Evolutionary conservation across 2,329 filamentous ascomycete genomes (phyloP).

Genomic region (Elsinoe fawcettii): DNA sequence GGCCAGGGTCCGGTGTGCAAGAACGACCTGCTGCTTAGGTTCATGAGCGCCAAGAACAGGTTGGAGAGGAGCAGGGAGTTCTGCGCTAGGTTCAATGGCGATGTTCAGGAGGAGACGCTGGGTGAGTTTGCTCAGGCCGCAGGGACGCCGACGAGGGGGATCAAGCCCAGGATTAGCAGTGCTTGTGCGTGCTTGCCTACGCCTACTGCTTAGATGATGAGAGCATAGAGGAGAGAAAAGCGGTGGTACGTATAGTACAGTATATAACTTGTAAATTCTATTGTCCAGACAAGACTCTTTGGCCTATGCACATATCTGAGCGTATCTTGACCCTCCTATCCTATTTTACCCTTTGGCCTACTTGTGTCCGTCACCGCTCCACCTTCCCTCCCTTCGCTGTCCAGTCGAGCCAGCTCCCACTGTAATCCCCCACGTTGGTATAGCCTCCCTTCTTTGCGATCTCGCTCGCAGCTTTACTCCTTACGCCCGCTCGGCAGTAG

Average conservation of each 20-base stretch:
- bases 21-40: constrained; percentile 16
- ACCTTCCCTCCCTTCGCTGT: constrained; percentile 58
- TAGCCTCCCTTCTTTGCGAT: constrained; percentile 74
- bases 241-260: not conserved
- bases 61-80: constrained; percentile 20
- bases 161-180: constrained; percentile 19
- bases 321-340: too few species aligned
- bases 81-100: constrained; percentile 18
- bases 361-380: not conserved
- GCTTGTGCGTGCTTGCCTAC: constrained; percentile 22
- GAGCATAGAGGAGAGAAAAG: not conserved
- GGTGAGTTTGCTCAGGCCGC: constrained; percentile 19
- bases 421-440: constrained; percentile 61
- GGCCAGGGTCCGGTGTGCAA: constrained; percentile 19
- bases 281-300: not conserved
- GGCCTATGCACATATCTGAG: not conserved
- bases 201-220: constrained; percentile 13
- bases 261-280: constrained; percentile 4
- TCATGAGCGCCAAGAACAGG: constrained; percentile 16
- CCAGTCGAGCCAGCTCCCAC: constrained; percentile 80
- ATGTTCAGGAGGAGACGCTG: constrained; percentile 18
- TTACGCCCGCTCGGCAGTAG: constrained; percentile 88
- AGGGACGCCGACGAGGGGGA: not conserved
- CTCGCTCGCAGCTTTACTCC: constrained; percentile 67
- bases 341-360: not conserved